Evolutionary conservation across 2,329 filamentous ascomycete species (phyloP), one percentile per base, ranked within the genome.

Genomic region (Phyllosticta paracitricarpa): DNA sequence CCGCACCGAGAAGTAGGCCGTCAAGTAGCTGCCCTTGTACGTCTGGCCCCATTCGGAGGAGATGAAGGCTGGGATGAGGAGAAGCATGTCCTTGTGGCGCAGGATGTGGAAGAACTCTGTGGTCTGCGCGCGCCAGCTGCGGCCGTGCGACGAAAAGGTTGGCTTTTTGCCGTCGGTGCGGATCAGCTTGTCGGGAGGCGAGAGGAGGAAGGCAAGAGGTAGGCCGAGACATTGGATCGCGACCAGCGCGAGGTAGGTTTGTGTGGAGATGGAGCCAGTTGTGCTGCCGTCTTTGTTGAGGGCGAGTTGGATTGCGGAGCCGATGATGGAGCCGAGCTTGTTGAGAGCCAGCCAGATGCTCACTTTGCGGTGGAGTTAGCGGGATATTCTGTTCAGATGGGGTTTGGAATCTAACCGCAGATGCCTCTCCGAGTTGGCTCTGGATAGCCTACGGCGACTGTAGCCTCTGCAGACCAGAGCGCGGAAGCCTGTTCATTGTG

Each of bases 281-380:
- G 76, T 65, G 12, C 73, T 73, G 12, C 73, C 71, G 2, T 75
- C 72, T 61, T 75, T 72, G 55, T 82, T 82, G 17, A 82, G 72
- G 0, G 75, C 79, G 0, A 82, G 73, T 26, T 81, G 78, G 30
- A 82, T 81, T 0, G 79, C 77, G 2, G 78, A 75, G 2, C 80
- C 80, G 59, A 82, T 78, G 24, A 83, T 74, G 61, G 81, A 80
- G 0, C 81, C 81, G 7, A 82, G 73, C 62, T 82, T 79, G 6
- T 79, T 76, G 7, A 82, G 75, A 6, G 79, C 77, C 4, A 82
- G 77, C 80, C 80, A 82, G 40, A 82, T 81, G 52, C 76, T 77
- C 68, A 79, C 52, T 59, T 22, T 28, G 4, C 1, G n/a, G 14
- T 7, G 25, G 6, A 1, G 56, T 57, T 5, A 51, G 56, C 26